A percentile compares a stretch with the other conserved stretches of the same genome.
These are phyloP conservation scores for Wallacemonas sp. DNA, from an alignment of 208 protist species.

Conservation along the genomic window DNA sequence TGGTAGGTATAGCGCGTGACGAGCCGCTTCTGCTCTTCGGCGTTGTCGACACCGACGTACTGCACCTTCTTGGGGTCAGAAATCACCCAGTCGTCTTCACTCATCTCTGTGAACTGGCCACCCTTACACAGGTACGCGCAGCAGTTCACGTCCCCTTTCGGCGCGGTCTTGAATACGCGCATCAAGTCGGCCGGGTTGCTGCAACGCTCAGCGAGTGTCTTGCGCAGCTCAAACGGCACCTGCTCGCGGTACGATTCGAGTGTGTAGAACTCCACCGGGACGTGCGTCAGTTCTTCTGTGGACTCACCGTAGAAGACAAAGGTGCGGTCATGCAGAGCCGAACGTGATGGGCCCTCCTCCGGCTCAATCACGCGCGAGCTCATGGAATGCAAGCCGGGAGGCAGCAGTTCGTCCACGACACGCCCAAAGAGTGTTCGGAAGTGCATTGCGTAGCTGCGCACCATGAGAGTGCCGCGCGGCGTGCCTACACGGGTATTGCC, in stretches of 20 bases:
- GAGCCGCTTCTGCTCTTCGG: conserved; percentile 70
- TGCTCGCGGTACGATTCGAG: conserved; percentile 91
- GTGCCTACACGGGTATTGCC: conserved; percentile 60
- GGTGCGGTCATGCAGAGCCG: conserved; percentile 55
- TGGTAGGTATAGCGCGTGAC: conserved; percentile 81
- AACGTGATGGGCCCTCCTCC: conserved; percentile 34
- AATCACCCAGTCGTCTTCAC: conserved; percentile 82
- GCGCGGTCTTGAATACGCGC: conserved; percentile 75
- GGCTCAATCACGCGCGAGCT: conserved; percentile 88
- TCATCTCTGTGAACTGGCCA: conserved; percentile 87
- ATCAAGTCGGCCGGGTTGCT: conserved; percentile 56
- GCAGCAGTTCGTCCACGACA: conserved; percentile 88
- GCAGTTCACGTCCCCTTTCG: conserved; percentile 66
- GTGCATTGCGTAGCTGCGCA: conserved; percentile 83
- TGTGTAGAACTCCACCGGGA: conserved; percentile 93
- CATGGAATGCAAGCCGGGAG: conserved; percentile 78
- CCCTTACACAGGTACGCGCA: conserved; percentile 88
- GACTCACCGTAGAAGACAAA: conserved; percentile 89
- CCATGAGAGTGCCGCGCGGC: conserved; percentile 66
- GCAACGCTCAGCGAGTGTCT: conserved; percentile 75
- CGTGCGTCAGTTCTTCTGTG: conserved; percentile 73
- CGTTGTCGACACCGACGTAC: conserved; percentile 70
- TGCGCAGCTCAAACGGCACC: conserved; percentile 81
- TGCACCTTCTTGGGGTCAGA: conserved; percentile 60
- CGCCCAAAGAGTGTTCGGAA: conserved; percentile 89